Conservation (phyloP, 1,139 yeast genomes). For the Diutina sp. region DNA sequence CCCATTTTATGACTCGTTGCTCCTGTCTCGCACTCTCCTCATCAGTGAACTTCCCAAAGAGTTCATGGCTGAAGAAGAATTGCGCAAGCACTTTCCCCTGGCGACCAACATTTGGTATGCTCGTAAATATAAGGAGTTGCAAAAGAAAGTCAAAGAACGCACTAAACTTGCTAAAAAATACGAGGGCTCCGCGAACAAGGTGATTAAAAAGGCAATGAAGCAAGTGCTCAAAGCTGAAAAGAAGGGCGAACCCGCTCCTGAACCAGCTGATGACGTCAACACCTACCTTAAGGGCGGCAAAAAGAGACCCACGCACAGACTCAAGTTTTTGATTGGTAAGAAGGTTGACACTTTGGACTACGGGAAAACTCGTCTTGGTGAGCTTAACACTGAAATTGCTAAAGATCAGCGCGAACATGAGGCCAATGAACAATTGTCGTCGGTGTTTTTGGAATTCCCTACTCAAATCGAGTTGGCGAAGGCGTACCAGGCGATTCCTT, state of each 20-base stretch:
- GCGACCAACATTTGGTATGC: conserved; percentile 52
- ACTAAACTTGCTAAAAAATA: conserved; percentile 38
- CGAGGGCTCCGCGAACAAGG: conserved; percentile 45
- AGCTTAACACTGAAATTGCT: conserved; percentile 40
- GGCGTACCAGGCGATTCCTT: conserved; percentile 48
- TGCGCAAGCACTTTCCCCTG: conserved; percentile 47
- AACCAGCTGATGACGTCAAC: conserved; percentile 47
- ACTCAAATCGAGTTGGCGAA: conserved; percentile 60
- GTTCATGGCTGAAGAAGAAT: conserved; percentile 34
- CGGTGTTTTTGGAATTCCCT: conserved; percentile 60
- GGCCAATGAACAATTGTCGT: conserved; percentile 19
- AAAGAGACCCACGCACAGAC: conserved; percentile 57
- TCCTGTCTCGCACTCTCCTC: conserved; percentile 55
- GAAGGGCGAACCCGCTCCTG: conserved; percentile 38
- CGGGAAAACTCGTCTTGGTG: conserved; percentile 42
- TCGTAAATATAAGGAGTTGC: conserved; percentile 41
- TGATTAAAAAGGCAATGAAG: conserved; percentile 44
- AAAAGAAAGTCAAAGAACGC: conserved; percentile 43
- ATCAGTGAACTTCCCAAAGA: conserved; percentile 48
- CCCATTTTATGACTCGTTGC: conserved; percentile 54
- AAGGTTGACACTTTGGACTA: conserved; percentile 53
- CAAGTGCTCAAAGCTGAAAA: conserved; percentile 42
- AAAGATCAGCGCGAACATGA: conserved; percentile 34
- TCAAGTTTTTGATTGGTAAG: conserved; percentile 29
- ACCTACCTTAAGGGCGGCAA: conserved; percentile 40